Evolutionary conservation across 1,284 basidiomycete genomes (phyloP), one percentile per base, ranked within the genome.

Genomic region (Apiotrichum akiyoshidainum): DNA sequence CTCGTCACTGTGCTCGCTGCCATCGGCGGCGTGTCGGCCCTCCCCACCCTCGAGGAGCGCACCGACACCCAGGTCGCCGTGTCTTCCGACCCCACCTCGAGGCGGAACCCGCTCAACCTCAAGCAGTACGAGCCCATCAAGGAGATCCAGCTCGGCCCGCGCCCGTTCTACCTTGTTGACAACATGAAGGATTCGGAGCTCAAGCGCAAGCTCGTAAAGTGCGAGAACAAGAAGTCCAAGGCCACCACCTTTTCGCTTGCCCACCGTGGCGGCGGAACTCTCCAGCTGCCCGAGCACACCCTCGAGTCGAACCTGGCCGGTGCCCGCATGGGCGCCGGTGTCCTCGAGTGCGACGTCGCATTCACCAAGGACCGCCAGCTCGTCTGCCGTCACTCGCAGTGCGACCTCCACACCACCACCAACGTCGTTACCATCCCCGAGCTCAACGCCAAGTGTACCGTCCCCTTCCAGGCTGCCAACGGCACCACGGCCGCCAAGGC

Each of bases 261-360:
- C 0, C 64, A 65, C 54, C 64, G 64, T 31, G 64, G 64, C 14
- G 64, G 61, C 6, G 61, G 61, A 14, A 57, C 64, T 5, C 55
- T 65, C 37, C 64, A 65, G 59, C 57, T 65, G 49, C 64, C 64
- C 9, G 64, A 65, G 56, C 64, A 65, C 57, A 53, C 64, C 5
- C 48, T 65, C 22, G 48, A 65, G 45, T 51, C 51, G 14, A 55
- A 58, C 50, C 52, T 63, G 9, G 61, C 61, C 5, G 64, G 61
- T 7, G 64, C 61, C 6, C 54, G 64, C 17, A 62, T 60, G 59
- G 64, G 64, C n/a, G 64, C 64, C 12, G 64, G 64, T 7, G 52
- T 63, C n/a, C 59, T 65, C 46, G 64, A 65, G 55, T 65, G 64
- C 50, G 64, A 65, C 46, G 57, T 57, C 17, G 42, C 64, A 2